Base-by-base conservation (phyloP, 129 eudicot genomes). In the Apium graveolens region DNA sequence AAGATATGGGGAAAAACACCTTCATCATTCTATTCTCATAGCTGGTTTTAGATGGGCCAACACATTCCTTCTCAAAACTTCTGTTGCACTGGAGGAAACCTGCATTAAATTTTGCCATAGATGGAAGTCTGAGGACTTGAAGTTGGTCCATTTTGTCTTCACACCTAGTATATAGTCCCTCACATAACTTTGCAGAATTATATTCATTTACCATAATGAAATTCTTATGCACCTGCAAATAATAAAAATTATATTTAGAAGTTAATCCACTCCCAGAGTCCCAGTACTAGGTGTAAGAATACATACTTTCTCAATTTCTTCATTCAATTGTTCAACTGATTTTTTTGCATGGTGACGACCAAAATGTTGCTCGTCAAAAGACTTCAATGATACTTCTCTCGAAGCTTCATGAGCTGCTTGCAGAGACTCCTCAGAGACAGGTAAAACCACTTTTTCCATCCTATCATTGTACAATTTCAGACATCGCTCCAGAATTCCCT, bases 61-160 rank as follows among this genome's bases (percentile, higher is more conserved):
- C 95, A 81, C 99, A 95, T 79, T 86, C 87, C 49, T 41, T 74
- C 79, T 86, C 92, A 78, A 95, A 95, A 78, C 97, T 95, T 80
- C 84, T 92, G 82, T 95, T 95, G 89, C 99, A 95, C 27, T 78
- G 94, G 72, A 90, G 94, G 80, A 92, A 95, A 1, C 97, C 99
- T 0, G 97, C 97, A 78, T 92, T 92, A 66, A 95, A 95, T 83
- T 95, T 95, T 39, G 99, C 99, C 99, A 95, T 95, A 44, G 99
- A 95, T 9, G 99, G 99, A 66, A 95, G 91, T 83, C 94, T 83
- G 53, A 95, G 99, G 74, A 88, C 92, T 86, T 95, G 99, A 86
- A 95, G 96, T 62, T 95, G 96, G 72, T 95, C 99, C 99, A 95
- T 95, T 89, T 87, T 90, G 83, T 95, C 99, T 82, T 95, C 99